phyloP scores from a whole-genome alignment of 768 basidiomycete genomes.

The Rhizopogon vesiculosus region DNA sequence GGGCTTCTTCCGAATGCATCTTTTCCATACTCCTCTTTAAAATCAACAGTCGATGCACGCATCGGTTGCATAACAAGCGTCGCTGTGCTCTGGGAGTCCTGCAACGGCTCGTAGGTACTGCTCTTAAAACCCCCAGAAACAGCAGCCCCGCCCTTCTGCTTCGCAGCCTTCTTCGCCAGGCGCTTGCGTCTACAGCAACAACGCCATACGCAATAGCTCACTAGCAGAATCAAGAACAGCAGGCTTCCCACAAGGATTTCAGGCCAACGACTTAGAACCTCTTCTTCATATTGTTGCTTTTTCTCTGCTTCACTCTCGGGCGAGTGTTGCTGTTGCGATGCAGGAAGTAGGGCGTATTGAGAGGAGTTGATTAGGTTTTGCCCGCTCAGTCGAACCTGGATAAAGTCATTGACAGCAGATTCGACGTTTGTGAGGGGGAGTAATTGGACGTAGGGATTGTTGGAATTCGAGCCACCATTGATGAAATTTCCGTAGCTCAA shows the following conservation, averaged over 20 bases:
- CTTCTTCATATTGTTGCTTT: constrained; percentile 60
- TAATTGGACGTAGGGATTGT: constrained; percentile 67
- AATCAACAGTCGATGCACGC: constrained; percentile 13
- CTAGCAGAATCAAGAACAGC: constrained; percentile 38
- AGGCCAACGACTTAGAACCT: constrained; percentile 67
- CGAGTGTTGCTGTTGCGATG: constrained; percentile 52
- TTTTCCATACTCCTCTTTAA: constrained; percentile 10
- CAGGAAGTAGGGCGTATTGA: constrained; percentile 57
- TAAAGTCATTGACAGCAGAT: constrained; percentile 61
- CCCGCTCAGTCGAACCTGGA: constrained; percentile 55
- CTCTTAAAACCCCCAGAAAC: neutral
- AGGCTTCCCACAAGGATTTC: constrained; percentile 65
- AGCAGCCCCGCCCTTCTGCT: constrained; percentile 11
- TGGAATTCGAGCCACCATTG: constrained; percentile 39
- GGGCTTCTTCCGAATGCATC: constrained; percentile 13
- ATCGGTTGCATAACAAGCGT: constrained; percentile 27
- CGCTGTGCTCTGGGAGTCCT: constrained; percentile 23
- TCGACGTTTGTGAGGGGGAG: constrained; percentile 50
- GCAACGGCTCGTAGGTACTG: constrained; percentile 19
- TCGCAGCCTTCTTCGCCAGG: constrained; percentile 15
- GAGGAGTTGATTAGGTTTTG: constrained; percentile 50
- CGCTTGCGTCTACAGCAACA: constrained; percentile 50
- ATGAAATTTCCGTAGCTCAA: constrained; percentile 72
- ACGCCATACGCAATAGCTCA: constrained; percentile 51
- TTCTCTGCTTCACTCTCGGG: constrained; percentile 62